phyloP scores from a whole-genome alignment of 129 eudicot species.

The Centrapalus pauciflorus region DNA sequence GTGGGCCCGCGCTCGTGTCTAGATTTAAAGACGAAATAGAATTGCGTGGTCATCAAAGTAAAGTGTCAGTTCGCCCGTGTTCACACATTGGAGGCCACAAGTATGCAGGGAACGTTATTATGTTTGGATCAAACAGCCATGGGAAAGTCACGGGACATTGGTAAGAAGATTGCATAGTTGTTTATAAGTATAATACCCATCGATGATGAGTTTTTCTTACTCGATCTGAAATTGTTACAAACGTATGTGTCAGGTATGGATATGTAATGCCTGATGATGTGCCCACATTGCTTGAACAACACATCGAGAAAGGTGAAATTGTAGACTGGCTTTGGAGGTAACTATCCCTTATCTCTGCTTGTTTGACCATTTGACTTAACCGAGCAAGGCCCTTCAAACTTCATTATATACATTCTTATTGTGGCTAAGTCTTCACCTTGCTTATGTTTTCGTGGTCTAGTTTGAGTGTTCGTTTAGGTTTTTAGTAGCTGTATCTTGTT shows the following conservation, averaged over 20 bases:
- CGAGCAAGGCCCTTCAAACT: neutral
- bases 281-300: slow-evolving; percentile 71
- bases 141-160: slow-evolving; percentile 85
- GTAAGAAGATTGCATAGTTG: slow-evolving; percentile 26
- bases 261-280: slow-evolving; percentile 96
- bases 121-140: slow-evolving; percentile 54
- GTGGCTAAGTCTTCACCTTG: too few species aligned
- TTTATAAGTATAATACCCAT: neutral
- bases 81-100: slow-evolving; percentile 96
- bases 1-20: slow-evolving; percentile 74
- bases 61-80: slow-evolving; percentile 87
- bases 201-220: neutral
- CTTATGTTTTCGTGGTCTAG: too few species aligned
- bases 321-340: slow-evolving; percentile 95
- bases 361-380: too few species aligned
- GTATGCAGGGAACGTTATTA: slow-evolving; percentile 91
- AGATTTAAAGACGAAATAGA: slow-evolving; percentile 83
- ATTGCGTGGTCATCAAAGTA: slow-evolving; percentile 58
- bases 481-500: too few species aligned
- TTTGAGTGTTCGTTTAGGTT: too few species aligned
- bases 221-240: neutral
- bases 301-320: slow-evolving; percentile 78
- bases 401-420: neutral
- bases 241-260: slow-evolving; percentile 75
- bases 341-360: neutral